A percentile compares a stretch with the other conserved stretches of the same genome.
Evolutionary conservation across 495 filamentous ascomycete species (phyloP).

Genomic region (Neurospora sp.): DNA sequence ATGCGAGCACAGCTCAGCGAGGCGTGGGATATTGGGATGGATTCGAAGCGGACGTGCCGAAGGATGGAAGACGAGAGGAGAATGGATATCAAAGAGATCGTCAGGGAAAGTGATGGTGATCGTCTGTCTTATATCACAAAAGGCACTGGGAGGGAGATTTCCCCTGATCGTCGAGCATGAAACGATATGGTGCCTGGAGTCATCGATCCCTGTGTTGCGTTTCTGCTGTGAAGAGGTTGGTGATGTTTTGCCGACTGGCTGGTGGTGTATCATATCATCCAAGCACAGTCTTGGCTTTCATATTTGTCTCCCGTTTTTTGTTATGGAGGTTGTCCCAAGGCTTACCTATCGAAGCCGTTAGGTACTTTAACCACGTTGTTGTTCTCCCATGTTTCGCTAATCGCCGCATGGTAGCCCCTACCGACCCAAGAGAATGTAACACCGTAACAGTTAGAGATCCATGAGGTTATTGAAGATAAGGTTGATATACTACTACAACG

Average conservation of each 20-base stretch:
- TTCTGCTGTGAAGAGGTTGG: not conserved
- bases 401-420: not conserved
- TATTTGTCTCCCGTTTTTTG: too few species aligned
- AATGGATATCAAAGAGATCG: not conserved
- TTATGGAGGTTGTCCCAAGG: too few species aligned
- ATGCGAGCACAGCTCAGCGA: not conserved
- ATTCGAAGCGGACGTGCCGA: not conserved
- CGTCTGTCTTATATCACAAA: not conserved
- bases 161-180: not conserved
- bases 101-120: not conserved
- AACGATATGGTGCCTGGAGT: not conserved
- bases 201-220: not conserved
- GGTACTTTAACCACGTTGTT: too few species aligned
- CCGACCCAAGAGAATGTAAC: not conserved
- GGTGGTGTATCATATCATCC: not conserved
- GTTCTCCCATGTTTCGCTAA: not conserved
- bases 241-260: not conserved
- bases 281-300: not conserved
- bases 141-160: not conserved
- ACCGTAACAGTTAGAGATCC: not conserved
- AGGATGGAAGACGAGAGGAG: not conserved
- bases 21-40: not conserved
- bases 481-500: not conserved
- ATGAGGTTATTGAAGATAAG: not conserved
- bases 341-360: not conserved